Conservation (phyloP, 495 filamentous ascomycete species). For the Penicillium waksmanii region DNA sequence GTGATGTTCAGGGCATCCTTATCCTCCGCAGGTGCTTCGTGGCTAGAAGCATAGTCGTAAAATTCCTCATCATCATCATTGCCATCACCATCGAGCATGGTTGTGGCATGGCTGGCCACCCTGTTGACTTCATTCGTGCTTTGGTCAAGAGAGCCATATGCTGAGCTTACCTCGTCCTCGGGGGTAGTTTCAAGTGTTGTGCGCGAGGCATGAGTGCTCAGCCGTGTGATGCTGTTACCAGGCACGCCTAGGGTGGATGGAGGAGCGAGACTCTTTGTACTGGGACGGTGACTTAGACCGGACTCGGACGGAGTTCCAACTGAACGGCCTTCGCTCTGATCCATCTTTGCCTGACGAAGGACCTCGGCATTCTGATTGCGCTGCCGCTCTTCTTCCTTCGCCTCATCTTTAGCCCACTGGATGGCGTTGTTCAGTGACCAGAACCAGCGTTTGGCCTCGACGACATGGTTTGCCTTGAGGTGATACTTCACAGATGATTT, state of each 20-base stretch:
- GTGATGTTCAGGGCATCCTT: constrained; percentile 96
- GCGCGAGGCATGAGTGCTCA: constrained; percentile 52
- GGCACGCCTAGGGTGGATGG: constrained; percentile 36
- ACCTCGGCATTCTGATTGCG: constrained; percentile 73
- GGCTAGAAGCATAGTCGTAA: constrained; percentile 79
- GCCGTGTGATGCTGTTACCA: constrained; percentile 40
- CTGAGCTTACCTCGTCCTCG: constrained; percentile 60
- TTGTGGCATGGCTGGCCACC: constrained; percentile 49
- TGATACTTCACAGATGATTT: constrained; percentile 99
- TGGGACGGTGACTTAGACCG: constrained; percentile 36
- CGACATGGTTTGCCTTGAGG: constrained; percentile 91
- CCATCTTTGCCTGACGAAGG: constrained; percentile 73
- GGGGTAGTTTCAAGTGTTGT: constrained; percentile 50
- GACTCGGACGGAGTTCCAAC: constrained; percentile 39
- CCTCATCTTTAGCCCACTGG: constrained; percentile 97
- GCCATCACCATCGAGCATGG: constrained; percentile 54
- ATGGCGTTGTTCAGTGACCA: constrained; percentile 99
- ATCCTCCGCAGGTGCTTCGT: constrained; percentile 68
- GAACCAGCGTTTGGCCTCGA: constrained; percentile 69
- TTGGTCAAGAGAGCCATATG: constrained; percentile 61
- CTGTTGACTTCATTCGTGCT: constrained; percentile 56
- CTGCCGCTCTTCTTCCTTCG: constrained; percentile 80
- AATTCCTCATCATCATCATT: constrained; percentile 90
- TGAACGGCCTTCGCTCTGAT: constrained; percentile 52
- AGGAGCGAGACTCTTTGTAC: constrained; percentile 42